Evolutionary conservation across 1,284 basidiomycete genomes (phyloP).

Genomic region (Trichosporon sp.): DNA sequence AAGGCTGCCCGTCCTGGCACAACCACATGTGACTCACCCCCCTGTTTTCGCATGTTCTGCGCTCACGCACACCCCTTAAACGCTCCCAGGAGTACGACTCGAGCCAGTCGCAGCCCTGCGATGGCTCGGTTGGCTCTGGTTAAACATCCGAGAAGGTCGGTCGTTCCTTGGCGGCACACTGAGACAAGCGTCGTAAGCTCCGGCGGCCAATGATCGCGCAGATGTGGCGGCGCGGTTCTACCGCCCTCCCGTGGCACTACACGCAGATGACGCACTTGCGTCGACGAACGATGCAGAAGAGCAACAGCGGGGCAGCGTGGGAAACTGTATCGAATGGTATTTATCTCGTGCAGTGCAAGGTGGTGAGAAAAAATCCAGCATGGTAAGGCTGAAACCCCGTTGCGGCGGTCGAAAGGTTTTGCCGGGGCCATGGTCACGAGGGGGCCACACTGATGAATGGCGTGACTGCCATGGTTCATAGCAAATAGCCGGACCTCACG

Average conservation of each 20-base stretch:
- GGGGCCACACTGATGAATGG: too few species aligned
- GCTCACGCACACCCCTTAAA: background rate
- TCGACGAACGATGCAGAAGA: background rate
- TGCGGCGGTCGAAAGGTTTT: too few species aligned
- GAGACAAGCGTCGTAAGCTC: slow-evolving; percentile 13
- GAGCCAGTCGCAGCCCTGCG: background rate
- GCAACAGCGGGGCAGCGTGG: background rate
- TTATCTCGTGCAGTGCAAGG: background rate
- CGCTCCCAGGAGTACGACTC: slow-evolving; percentile 4
- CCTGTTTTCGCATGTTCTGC: background rate
- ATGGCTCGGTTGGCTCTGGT: background rate
- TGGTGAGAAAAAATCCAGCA: background rate
- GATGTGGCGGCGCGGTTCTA: background rate
- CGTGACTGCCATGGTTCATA: too few species aligned
- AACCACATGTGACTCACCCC: background rate
- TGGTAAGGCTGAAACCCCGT: background rate
- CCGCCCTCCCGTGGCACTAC: background rate
- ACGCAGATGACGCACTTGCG: slow-evolving; percentile 1
- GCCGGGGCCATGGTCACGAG: too few species aligned
- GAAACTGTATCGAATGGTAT: background rate
- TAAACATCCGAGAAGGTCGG: slow-evolving; percentile 2
- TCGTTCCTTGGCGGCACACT: slow-evolving; percentile 7
- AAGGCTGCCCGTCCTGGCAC: background rate
- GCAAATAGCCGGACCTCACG: too few species aligned
- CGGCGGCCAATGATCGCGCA: background rate